A percentile compares a stretch with the other conserved stretches of the same genome.
Evolutionary conservation across 1,284 basidiomycete species (phyloP).

Genomic region (Rhodotorula sp.): DNA sequence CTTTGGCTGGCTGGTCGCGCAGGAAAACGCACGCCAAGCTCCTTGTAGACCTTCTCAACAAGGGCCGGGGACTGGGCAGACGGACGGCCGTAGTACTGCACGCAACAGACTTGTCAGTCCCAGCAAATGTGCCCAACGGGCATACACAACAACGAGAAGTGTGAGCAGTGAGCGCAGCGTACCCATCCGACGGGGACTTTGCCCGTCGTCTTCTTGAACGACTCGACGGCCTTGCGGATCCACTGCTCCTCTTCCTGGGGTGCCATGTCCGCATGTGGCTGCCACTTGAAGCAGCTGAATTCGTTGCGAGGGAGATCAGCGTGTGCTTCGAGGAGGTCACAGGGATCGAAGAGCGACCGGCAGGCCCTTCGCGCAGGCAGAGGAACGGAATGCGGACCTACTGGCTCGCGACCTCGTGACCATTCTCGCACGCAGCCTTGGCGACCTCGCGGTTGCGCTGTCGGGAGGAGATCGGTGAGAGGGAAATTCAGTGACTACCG

Average conservation of each 20-base stretch:
- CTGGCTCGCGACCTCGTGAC: slow-evolving; percentile 47
- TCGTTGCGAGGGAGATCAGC: no score
- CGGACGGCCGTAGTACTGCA: slow-evolving; percentile 46
- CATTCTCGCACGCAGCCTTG: slow-evolving; percentile 6
- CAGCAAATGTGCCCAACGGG: no score
- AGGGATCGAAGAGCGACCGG: no score
- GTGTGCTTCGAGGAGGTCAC: no score
- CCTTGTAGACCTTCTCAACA: slow-evolving; percentile 48
- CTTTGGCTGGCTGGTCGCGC: no score
- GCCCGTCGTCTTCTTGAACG: slow-evolving; percentile 45
- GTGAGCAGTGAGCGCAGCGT: neutral
- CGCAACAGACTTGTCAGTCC: neutral
- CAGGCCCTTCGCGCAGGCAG: no score
- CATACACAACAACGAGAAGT: no score
- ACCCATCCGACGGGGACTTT: slow-evolving; percentile 43
- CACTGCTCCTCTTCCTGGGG: slow-evolving; percentile 46
- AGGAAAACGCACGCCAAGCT: slow-evolving; percentile 37
- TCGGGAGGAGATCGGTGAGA: no score
- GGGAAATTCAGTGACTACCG: no score
- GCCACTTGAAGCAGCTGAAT: slow-evolving; percentile 40
- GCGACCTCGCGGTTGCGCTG: neutral
- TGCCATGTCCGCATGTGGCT: slow-evolving; percentile 12
- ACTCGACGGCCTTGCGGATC: slow-evolving; percentile 45
- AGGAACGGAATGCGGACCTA: no score
- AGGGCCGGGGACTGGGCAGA: slow-evolving; percentile 43